Conservation (phyloP, 2,329 filamentous ascomycete genomes). For the Kalmusia sp. region DNA sequence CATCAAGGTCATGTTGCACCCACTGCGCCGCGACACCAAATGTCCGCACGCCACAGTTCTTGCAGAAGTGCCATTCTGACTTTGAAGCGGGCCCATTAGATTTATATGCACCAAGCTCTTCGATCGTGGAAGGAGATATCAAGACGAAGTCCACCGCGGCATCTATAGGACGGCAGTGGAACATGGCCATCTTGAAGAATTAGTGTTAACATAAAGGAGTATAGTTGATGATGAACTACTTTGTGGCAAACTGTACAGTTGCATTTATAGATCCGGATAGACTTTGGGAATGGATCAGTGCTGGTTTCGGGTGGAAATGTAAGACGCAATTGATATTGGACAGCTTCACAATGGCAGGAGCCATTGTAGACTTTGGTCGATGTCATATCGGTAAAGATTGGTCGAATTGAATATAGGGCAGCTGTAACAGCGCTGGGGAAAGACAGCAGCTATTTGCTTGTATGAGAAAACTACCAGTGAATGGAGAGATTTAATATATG, state of each 20-base stretch:
- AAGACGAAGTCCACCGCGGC: conserved; percentile 53
- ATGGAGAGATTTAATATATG: too few species aligned
- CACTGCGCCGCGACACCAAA: conserved; percentile 45
- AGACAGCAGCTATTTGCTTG: too few species aligned
- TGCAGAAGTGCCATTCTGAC: conserved; percentile 54
- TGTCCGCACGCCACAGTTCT: conserved; percentile 51
- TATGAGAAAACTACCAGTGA: too few species aligned
- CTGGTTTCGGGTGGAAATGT: conserved; percentile 17
- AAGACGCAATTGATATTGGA: not conserved
- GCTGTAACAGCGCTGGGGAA: too few species aligned
- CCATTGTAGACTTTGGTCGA: too few species aligned
- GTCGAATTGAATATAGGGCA: too few species aligned
- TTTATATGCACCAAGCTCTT: conserved; percentile 49
- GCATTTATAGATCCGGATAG: conserved; percentile 46
- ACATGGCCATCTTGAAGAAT: conserved; percentile 48
- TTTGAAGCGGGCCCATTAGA: conserved; percentile 32
- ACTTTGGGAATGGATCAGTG: too few species aligned
- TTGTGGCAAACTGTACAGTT: conserved; percentile 58
- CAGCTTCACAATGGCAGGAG: not conserved
- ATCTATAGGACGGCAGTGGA: conserved; percentile 50
- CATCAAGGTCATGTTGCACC: conserved; percentile 26
- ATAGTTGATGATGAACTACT: not conserved
- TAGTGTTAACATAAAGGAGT: too few species aligned
- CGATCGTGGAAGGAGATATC: conserved; percentile 43
- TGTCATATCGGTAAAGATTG: too few species aligned